Evolutionary conservation across 192 early-diverging fungal genomes (phyloP).

Genomic region (Rhizophagus prolifer): DNA sequence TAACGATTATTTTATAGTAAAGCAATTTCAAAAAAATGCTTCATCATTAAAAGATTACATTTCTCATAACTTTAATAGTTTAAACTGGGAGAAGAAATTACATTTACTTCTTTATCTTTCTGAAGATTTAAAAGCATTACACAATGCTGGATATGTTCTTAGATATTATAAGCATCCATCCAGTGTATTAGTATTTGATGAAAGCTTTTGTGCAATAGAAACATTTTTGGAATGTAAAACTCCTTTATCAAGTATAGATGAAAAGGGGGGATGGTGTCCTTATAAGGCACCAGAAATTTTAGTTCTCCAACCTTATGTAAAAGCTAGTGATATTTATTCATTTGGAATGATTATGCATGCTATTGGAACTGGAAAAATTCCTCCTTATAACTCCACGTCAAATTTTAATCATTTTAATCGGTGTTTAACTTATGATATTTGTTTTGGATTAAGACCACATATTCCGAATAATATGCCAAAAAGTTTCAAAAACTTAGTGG

Average conservation of each 20-base stretch:
- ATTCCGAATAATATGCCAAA: background rate
- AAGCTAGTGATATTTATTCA: background rate
- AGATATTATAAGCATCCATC: background rate
- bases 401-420: background rate
- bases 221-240: background rate
- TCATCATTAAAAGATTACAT: background rate
- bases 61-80: background rate
- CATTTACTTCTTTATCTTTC: background rate
- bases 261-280: background rate
- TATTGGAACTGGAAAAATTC: background rate
- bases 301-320: background rate
- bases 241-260: background rate
- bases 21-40: background rate
- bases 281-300: background rate
- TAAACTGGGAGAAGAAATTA: background rate
- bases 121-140: background rate
- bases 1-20: background rate
- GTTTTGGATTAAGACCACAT: background rate
- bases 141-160: background rate
- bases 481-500: background rate
- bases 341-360: conserved; percentile 7
- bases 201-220: background rate
- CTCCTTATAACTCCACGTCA: background rate
- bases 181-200: background rate
- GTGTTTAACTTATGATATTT: background rate